These are phyloP conservation scores for Wakefieldia striispora DNA, from an alignment of 768 basidiomycete genomes.

Conservation along the genomic window DNA sequence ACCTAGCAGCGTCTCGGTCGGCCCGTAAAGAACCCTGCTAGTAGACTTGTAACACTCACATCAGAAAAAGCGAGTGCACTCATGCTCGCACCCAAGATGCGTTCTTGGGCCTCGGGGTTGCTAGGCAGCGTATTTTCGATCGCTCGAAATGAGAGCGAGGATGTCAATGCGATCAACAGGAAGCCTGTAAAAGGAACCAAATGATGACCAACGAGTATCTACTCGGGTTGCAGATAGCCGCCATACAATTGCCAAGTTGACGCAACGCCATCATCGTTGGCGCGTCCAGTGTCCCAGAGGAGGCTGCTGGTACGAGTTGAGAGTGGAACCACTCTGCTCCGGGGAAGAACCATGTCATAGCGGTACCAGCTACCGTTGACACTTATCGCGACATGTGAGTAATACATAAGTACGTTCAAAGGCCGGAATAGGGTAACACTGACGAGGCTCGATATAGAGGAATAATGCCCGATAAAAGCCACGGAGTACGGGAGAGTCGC, in stretches of 20 bases:
- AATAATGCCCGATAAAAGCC: slow-evolving; percentile 64
- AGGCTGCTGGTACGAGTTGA: slow-evolving; percentile 52
- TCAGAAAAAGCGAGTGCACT: slow-evolving; percentile 67
- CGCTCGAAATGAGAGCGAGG: slow-evolving; percentile 65
- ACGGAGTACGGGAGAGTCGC: slow-evolving; percentile 52
- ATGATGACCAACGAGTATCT: not conserved
- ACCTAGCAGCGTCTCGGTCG: slow-evolving; percentile 36
- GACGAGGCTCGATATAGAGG: slow-evolving; percentile 65
- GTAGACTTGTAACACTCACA: slow-evolving; percentile 41
- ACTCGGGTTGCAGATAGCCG: not conserved
- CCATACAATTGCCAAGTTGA: slow-evolving; percentile 66
- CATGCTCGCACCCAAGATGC: slow-evolving; percentile 61
- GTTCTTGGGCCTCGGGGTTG: slow-evolving; percentile 62
- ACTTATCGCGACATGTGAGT: slow-evolving; percentile 31
- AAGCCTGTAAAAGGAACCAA: slow-evolving; percentile 43
- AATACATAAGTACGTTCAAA: slow-evolving; percentile 8
- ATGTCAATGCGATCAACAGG: slow-evolving; percentile 59
- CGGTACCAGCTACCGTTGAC: slow-evolving; percentile 47
- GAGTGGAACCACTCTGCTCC: slow-evolving; percentile 67
- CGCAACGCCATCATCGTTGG: slow-evolving; percentile 62
- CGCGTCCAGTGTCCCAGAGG: slow-evolving; percentile 38
- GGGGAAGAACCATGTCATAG: slow-evolving; percentile 54
- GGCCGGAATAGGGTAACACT: slow-evolving; percentile 12
- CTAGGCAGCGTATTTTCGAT: slow-evolving; percentile 56
- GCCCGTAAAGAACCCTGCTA: not conserved